Conservation (phyloP, 441 rosid species). For the Croton setiger region DNA sequence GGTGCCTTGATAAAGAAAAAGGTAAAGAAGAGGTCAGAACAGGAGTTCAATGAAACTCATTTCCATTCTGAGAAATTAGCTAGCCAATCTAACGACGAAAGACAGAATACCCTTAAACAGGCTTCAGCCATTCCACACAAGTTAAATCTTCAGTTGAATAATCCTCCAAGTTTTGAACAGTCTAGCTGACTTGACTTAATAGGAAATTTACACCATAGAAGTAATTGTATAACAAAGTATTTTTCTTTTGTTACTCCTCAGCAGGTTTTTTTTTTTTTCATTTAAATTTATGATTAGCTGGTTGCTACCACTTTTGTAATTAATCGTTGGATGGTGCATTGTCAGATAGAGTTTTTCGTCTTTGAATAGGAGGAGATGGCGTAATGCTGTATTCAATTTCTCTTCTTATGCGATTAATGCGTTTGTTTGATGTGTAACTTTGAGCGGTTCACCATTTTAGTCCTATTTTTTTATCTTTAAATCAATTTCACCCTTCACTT, state of each 20-base stretch:
- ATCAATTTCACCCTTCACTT: no score
- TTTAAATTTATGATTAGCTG: conserved; percentile 25
- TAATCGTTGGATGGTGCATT: conserved; percentile 22
- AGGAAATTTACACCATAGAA: conserved; percentile 30
- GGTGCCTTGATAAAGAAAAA: conserved; percentile 45
- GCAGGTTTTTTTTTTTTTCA: conserved; percentile 12
- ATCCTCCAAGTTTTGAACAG: conserved; percentile 38
- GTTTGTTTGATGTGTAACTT: conserved; percentile 9
- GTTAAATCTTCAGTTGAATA: conserved; percentile 28
- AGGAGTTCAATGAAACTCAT: conserved; percentile 41
- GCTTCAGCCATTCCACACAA: conserved; percentile 30
- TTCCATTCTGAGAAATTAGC: conserved; percentile 40
- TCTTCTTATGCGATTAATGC: conserved; percentile 10
- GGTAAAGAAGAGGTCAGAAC: conserved; percentile 65
- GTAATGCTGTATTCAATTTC: conserved; percentile 14
- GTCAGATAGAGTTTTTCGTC: conserved; percentile 2
- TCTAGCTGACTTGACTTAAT: conserved; percentile 34
- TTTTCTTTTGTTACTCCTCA: not conserved
- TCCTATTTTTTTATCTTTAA: no score
- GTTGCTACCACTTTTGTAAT: conserved; percentile 37
- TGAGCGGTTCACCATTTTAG: no score
- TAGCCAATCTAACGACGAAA: conserved; percentile 37
- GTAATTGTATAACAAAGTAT: conserved; percentile 16
- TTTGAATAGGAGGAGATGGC: conserved; percentile 14
- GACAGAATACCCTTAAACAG: conserved; percentile 35